Base-by-base conservation (phyloP, 192 early-diverging fungal species). In the Coemansia sp. region DNA sequence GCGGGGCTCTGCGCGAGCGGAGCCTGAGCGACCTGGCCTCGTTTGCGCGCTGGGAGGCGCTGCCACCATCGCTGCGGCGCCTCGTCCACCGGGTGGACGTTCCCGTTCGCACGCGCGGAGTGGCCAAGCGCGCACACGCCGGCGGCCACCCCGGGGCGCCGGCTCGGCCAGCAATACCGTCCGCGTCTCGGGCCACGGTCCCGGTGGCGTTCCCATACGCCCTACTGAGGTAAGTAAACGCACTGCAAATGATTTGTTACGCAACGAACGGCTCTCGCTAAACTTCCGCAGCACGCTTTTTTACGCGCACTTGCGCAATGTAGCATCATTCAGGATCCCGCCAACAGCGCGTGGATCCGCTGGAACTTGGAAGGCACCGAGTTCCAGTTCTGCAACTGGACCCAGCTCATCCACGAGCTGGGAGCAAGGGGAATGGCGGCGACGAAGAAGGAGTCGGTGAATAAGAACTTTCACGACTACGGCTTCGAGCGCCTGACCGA, bases 401-500 rank as follows among this genome's bases (percentile, higher is more conserved):
- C 14, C 8, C 30, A 11, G 21, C 14, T 59, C 3, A 32, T 59
- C 7, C n/a, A n/a, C 42, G 30, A 21, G 21, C 46, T 59, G 12
- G 23, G 16, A 2, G 29, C 4, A 18, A 44, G 22, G 5, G 29
- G 57, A 19, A 43, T 59, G 45, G 12, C 29, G 22, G 57, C 25
- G 19, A 59, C 12, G 7, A 48, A 33, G 30, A 29, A 24, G 7
- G 42, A 48, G 32, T 59, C 46, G 42, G 57, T 31, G 31, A 35
- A 5, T 9, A 59, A 59, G 7, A 59, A 59, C 32, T 25, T 59
- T 18, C 45, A 29, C 19, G 57, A 59, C 46, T 59, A 59, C 5
- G 30, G 32, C 0, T 59, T 59, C 24, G 22, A 28, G 30, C 24
- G 30, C 23, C 57, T 59, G 30, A 33, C 16, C 45, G 57, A 59